phyloP scores from a whole-genome alignment of 2,329 filamentous ascomycete genomes.

The Penicillium sp. region DNA sequence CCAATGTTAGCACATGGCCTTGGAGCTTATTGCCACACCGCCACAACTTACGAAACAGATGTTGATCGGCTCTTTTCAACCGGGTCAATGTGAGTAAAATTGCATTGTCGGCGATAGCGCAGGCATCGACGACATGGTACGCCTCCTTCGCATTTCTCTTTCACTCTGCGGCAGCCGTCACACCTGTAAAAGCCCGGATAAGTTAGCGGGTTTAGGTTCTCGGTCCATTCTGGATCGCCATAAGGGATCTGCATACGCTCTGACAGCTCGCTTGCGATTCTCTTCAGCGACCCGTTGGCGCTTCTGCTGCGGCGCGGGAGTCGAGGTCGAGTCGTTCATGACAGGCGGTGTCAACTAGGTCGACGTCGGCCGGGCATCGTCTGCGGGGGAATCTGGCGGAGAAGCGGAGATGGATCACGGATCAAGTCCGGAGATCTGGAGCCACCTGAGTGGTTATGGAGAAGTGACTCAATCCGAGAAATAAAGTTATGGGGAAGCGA shows the following conservation, averaged over 20 bases:
- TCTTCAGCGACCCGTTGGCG: slow-evolving; percentile 43
- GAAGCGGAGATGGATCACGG: background rate
- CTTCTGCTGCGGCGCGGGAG: slow-evolving; percentile 32
- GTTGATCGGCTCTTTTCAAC: slow-evolving; percentile 34
- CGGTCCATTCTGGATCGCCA: background rate
- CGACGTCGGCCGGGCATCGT: slow-evolving; percentile 26
- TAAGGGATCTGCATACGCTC: slow-evolving; percentile 34
- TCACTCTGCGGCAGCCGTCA: slow-evolving; percentile 56
- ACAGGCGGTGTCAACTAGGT: slow-evolving; percentile 26
- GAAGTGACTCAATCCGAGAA: background rate
- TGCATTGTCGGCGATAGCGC: slow-evolving; percentile 53
- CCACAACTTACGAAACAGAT: slow-evolving; percentile 31
- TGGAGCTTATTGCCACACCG: background rate
- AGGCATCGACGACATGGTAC: slow-evolving; percentile 55
- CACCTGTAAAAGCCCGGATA: slow-evolving; percentile 40
- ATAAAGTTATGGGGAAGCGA: background rate
- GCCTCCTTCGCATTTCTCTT: slow-evolving; percentile 59
- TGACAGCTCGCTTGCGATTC: slow-evolving; percentile 42
- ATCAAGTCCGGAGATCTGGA: background rate
- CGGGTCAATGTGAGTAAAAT: slow-evolving; percentile 45
- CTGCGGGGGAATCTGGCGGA: slow-evolving; percentile 15
- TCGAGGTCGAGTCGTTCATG: slow-evolving; percentile 33
- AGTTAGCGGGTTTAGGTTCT: slow-evolving; percentile 11
- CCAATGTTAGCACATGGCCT: slow-evolving; percentile 4
- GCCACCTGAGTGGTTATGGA: background rate